Base-by-base conservation (phyloP, 78 protist genomes). In the Dictyostelium capitatum region DNA sequence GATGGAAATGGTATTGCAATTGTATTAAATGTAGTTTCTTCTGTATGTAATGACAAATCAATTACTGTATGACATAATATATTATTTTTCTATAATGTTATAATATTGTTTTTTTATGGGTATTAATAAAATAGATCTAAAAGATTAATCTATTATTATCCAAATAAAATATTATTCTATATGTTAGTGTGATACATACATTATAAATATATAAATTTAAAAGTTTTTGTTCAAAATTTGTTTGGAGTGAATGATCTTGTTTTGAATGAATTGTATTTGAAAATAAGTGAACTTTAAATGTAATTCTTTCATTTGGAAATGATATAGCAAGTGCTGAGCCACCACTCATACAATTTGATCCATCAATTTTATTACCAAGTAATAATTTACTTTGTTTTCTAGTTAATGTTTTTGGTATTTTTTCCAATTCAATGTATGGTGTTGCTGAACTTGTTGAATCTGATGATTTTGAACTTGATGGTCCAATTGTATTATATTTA, bases 371-470 rank as follows among this genome's bases (percentile, higher is more conserved):
- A 62, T 65, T 87, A 20, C 93, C 93, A 15, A 87, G 14, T 15
- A 87, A 25, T 8, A 87, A 10, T 65, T 87, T 87, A 37, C 83
- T 65, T 77, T 87, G 93, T 47, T 87, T 87, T 77, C 79, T 87
- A 50, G 93, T 19, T 11, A 87, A 15, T 6, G 51, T 47, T 54
- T 65, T 50, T 82, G 53, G 79, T 43, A 47, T 46, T 17, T 73
- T 73, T 73, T 73, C 51, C 46, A 73, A 73, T 73, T 73, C 75
- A 65, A 51, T 82, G 23, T 46, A 62, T 70, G 80, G 74, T 6
- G 79, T 69, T 69, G 65, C 70, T 1, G 59, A 43, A 23, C 77
- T 51, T 47, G 77, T n/a, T 12, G 51, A 28, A 6, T n/a, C 78
- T 12, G 3, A 25, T 19, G 12, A 19, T 14, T 53, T 53, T 17